phyloP scores from a whole-genome alignment of 73 alveolate genomes.

The Tetrahymena thermophila region DNA sequence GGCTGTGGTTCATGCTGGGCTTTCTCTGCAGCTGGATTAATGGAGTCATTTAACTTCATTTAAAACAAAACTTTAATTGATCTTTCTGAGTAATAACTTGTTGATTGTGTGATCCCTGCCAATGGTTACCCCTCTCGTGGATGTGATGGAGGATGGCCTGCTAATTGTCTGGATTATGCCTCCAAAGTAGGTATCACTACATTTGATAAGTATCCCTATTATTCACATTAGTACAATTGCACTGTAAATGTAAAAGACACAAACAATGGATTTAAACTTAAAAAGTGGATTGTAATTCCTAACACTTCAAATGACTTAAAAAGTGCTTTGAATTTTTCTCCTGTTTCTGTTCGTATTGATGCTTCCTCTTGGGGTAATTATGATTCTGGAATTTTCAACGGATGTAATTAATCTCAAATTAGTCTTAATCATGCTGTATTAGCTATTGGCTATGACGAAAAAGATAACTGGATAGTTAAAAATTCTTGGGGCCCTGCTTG shows the following conservation, averaged over 20 bases:
- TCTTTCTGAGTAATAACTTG: slow-evolving; percentile 57
- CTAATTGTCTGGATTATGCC: slow-evolving; percentile 9
- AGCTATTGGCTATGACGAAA: not conserved
- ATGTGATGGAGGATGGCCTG: slow-evolving; percentile 39
- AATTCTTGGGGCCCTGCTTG: not conserved
- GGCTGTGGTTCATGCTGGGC: slow-evolving; percentile 83
- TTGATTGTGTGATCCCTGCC: slow-evolving; percentile 62
- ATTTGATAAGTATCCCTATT: slow-evolving; percentile 22
- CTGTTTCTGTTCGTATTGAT: not conserved
- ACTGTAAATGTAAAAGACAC: not conserved
- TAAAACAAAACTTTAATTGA: slow-evolving; percentile 3
- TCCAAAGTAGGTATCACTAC: slow-evolving; percentile 16
- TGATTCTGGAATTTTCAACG: not conserved
- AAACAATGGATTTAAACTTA: not conserved
- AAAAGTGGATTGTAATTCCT: not conserved
- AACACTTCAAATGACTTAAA: not conserved
- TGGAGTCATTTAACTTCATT: slow-evolving; percentile 57
- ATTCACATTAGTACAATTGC: slow-evolving; percentile 6
- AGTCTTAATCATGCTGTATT: not conserved
- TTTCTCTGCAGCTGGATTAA: slow-evolving; percentile 69
- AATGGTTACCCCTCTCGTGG: slow-evolving; percentile 36
- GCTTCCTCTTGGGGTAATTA: not conserved
- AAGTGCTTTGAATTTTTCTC: not conserved
- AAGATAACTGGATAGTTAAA: not conserved
- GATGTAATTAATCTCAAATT: not conserved